These are phyloP conservation scores for Aspergillus diversus DNA, from an alignment of 495 filamentous ascomycete genomes.

Conservation along the genomic window DNA sequence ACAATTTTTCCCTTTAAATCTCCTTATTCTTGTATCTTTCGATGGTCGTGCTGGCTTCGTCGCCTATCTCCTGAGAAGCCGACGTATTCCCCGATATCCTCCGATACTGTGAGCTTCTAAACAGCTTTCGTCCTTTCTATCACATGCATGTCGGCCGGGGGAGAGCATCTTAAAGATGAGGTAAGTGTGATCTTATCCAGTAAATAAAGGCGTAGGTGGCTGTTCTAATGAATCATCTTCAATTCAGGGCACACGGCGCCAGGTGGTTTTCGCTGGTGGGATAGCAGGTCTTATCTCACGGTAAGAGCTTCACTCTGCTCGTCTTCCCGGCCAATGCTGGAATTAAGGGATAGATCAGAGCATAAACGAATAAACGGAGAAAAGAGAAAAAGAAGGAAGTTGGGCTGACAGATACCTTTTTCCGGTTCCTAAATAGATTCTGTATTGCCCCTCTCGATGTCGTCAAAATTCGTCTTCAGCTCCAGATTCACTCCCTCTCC, in stretches of 20 bases:
- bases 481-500: constrained; percentile 80
- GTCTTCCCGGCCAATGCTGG: neutral
- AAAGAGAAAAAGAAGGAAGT: neutral
- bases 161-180: constrained; percentile 87
- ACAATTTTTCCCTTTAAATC: too few species aligned
- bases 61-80: neutral
- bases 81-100: neutral
- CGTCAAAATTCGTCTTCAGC: constrained; percentile 93
- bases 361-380: too few species aligned
- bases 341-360: neutral
- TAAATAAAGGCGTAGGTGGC: neutral
- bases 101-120: neutral
- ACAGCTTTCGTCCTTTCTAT: constrained; percentile 5
- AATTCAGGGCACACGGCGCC: constrained; percentile 72
- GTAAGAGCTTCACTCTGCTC: constrained; percentile 35
- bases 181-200: constrained; percentile 40
- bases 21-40: neutral
- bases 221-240: constrained; percentile 14
- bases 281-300: constrained; percentile 88
- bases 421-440: constrained; percentile 59
- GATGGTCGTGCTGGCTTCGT: constrained; percentile 11
- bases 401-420: neutral
- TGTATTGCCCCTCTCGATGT: constrained; percentile 92
- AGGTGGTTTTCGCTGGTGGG: constrained; percentile 83
- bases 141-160: constrained; percentile 74